phyloP scores from a whole-genome alignment of 176 grass and related monocot genomes.

The Bolboschoenus planiculmis region DNA sequence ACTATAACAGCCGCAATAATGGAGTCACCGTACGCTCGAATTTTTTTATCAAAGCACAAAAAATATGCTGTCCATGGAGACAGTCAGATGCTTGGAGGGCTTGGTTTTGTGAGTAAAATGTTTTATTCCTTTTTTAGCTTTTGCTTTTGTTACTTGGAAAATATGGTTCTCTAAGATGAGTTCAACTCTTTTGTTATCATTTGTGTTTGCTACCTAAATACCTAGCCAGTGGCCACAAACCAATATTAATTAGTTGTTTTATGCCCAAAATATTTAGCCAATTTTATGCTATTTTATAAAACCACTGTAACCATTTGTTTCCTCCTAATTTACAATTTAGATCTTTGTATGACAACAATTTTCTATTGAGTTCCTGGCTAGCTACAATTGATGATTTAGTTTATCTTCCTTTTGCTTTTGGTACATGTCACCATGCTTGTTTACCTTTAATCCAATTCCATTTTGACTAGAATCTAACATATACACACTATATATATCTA shows the following conservation, averaged over 20 bases:
- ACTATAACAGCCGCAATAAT: neutral
- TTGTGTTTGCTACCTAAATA: neutral
- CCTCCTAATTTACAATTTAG: neutral
- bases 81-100: constrained; percentile 5
- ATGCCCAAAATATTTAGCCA: neutral
- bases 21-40: neutral
- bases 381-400: neutral
- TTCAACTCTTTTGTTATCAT: neutral
- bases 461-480: neutral
- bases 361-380: neutral
- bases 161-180: neutral
- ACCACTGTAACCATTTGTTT: neutral
- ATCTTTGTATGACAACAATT: neutral
- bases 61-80: constrained; percentile 14
- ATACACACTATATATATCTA: neutral
- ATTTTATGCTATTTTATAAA: neutral
- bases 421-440: neutral
- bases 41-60: constrained; percentile 14
- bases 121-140: neutral
- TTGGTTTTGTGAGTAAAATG: constrained; percentile 5
- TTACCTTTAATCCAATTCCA: neutral
- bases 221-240: neutral
- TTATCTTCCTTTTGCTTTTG: neutral
- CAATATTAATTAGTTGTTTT: neutral
- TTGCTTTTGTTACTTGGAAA: neutral